Base-by-base conservation (phyloP, 1,139 yeast species). In the Suhomyces coccinellae region DNA sequence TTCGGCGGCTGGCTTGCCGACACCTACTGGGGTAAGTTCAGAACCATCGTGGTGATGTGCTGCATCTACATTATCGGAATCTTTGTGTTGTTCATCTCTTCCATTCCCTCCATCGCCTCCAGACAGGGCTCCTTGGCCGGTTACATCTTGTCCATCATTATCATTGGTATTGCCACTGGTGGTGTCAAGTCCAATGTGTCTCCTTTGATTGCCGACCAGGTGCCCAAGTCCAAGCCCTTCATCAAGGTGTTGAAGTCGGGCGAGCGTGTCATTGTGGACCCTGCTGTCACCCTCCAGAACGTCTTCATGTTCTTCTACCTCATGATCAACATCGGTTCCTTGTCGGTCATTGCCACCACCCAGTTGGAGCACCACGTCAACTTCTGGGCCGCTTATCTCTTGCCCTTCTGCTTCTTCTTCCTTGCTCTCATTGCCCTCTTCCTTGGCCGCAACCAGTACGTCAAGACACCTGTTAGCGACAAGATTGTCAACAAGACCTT, bases 101-200 rank as follows among this genome's bases (percentile, higher is more conserved):
- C 93, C n/a, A 66, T 87, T 46, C 93, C 93, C 24, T 62, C 75
- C n/a, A 76, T 85, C 46, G 75, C 85, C 30, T 61, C 66, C 20
- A 63, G 67, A 39, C 73, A 67, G 61, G 55, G 77, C 66, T 62
- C 71, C 58, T 55, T 67, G 67, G 66, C 83, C 69, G 77, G 77
- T 13, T 63, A 80, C 80, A 51, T 78, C 72, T 73, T 78, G 40
- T 75, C 85, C 37, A 82, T 87, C 65, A 68, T 86, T 47, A 63
- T 82, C 41, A 79, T 86, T 57, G 91, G 93, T 55, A 53, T 84
- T 32, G 93, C 88, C 44, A 83, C 93, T 33, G 61, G 59, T 10
- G 59, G 59, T 20, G 58, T 57, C 38, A 56, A 57, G 44, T 47
- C 59, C 28, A 57, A 57, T 38, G 59, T 55, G 10, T 49, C 57